phyloP scores from a whole-genome alignment of 257 asterid species.

The Catharanthus roseus region DNA sequence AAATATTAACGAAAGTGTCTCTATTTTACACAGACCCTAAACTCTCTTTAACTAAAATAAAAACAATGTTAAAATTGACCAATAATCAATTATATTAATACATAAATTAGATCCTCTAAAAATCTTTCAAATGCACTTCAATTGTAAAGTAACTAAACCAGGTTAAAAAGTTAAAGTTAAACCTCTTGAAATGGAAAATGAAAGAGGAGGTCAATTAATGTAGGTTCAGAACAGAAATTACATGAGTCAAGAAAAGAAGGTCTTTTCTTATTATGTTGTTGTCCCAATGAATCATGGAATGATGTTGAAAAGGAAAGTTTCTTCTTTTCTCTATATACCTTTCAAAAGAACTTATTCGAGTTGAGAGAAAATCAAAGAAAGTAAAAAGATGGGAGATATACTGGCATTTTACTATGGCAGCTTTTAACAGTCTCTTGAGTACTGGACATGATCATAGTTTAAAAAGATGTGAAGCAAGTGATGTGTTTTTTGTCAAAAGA shows the following conservation, averaged over 20 bases:
- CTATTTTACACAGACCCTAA: too few relatives aligned
- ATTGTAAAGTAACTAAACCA: too few relatives aligned
- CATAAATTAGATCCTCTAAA: too few relatives aligned
- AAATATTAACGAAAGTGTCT: too few relatives aligned
- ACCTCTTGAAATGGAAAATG: constrained; percentile 14
- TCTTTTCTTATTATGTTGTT: constrained; percentile 38
- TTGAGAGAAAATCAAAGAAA: constrained; percentile 47
- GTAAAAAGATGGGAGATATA: constrained; percentile 41
- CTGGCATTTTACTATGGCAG: constrained; percentile 53
- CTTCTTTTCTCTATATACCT: constrained; percentile 51
- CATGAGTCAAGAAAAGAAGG: too few relatives aligned
- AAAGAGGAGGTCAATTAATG: constrained; percentile 12
- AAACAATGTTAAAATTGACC: too few relatives aligned
- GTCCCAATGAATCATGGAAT: constrained; percentile 34
- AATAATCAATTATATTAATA: too few relatives aligned
- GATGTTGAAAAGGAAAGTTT: constrained; percentile 47
- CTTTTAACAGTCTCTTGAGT: constrained; percentile 47
- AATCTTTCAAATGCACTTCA: too few relatives aligned
- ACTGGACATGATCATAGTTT: constrained; percentile 52
- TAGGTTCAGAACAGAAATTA: constrained; percentile 10
- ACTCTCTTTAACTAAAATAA: too few relatives aligned
- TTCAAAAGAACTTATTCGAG: constrained; percentile 50
- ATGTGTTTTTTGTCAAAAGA: constrained; percentile 47
- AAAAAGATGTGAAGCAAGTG: constrained; percentile 45
- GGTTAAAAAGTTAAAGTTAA: constrained; percentile 3